These are phyloP conservation scores for Rhinocladiella similis DNA, from an alignment of 2,329 filamentous ascomycete genomes.

Conservation along the genomic window DNA sequence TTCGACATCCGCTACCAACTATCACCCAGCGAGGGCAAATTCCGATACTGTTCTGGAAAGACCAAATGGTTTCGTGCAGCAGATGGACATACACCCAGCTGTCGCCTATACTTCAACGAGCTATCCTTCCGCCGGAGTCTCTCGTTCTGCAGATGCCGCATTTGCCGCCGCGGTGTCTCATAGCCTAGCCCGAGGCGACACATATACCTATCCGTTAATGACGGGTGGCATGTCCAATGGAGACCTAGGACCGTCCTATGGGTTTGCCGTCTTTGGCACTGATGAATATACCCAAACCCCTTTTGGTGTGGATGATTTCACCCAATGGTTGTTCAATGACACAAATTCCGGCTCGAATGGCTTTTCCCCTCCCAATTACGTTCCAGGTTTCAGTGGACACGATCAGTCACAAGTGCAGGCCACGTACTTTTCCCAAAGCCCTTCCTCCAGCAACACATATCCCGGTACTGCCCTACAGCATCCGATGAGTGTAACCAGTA, in stretches of 20 bases:
- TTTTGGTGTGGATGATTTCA: constrained; percentile 85
- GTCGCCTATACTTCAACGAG: constrained; percentile 15
- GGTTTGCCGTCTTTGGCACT: constrained; percentile 83
- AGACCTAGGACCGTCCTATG: constrained; percentile 40
- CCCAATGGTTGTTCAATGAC: constrained; percentile 79
- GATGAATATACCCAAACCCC: constrained; percentile 84
- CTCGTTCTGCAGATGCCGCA: constrained; percentile 30
- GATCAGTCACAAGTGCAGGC: constrained; percentile 47
- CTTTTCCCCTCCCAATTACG: constrained; percentile 43
- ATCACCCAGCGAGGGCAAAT: constrained; percentile 20
- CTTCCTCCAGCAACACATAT: constrained; percentile 31
- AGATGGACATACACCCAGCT: constrained; percentile 14
- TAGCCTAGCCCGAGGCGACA: constrained; percentile 28
- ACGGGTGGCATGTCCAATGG: constrained; percentile 31
- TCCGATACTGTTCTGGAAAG: constrained; percentile 19
- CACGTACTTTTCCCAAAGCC: constrained; percentile 53
- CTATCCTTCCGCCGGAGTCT: constrained; percentile 17
- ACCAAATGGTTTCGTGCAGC: constrained; percentile 20
- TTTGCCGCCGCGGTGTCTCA: constrained; percentile 32
- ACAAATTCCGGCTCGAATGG: constrained; percentile 55
- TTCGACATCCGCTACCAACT: constrained; percentile 18
- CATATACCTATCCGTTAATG: constrained; percentile 24
- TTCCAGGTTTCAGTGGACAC: constrained; percentile 42
- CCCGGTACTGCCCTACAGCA: constrained; percentile 53
- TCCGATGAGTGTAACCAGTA: constrained; percentile 85